Conservation (phyloP, 164 flowering plant species). For the Chimonanthus salicifolius region DNA sequence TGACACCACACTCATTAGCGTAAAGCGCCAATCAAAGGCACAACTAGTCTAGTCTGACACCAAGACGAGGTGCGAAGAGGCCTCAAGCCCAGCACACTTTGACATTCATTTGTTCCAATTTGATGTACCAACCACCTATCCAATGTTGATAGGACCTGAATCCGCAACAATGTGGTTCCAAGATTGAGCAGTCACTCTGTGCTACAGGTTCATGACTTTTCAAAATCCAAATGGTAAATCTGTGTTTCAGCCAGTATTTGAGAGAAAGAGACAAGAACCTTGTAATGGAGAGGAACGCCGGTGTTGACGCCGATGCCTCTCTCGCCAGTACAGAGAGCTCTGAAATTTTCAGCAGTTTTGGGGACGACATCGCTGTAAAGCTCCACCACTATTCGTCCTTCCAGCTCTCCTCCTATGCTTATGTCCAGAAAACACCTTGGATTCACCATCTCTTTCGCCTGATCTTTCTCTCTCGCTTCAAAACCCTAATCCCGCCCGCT, state of each 20-base stretch:
- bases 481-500: conserved; percentile 7
- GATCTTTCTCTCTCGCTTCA: conserved; percentile 5
- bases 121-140: too few relatives aligned
- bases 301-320: conserved; percentile 83
- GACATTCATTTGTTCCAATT: too few relatives aligned
- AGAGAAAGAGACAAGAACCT: conserved; percentile 30
- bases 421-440: conserved; percentile 73
- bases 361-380: conserved; percentile 82
- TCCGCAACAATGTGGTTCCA: too few relatives aligned
- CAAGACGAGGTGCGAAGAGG: too few relatives aligned
- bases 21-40: too few relatives aligned
- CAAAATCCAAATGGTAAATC: neutral
- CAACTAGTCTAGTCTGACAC: too few relatives aligned
- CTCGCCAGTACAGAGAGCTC: conserved; percentile 96
- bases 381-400: conserved; percentile 84
- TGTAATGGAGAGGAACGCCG: conserved; percentile 84
- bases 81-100: too few relatives aligned
- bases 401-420: conserved; percentile 79
- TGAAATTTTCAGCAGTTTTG: conserved; percentile 85
- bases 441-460: conserved; percentile 35
- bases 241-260: neutral
- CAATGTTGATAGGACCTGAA: too few relatives aligned
- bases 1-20: too few relatives aligned
- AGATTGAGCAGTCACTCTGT: too few relatives aligned
- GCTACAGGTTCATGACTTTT: neutral